Evolutionary conservation across 768 basidiomycete genomes (phyloP).

Genomic region (Pholiota conissans): DNA sequence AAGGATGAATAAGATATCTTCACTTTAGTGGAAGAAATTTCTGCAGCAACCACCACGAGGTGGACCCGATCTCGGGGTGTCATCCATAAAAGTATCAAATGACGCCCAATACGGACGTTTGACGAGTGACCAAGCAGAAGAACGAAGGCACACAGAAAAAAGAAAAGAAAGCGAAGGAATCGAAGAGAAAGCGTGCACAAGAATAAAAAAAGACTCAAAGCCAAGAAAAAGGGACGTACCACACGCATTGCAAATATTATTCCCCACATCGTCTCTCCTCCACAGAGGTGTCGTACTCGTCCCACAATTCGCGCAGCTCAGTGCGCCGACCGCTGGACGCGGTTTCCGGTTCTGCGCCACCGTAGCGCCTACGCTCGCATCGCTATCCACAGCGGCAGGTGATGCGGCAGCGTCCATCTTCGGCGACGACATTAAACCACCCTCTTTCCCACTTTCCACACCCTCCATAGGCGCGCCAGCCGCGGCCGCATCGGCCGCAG

Average conservation of each 20-base stretch:
- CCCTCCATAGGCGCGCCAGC: slow-evolving; percentile 8
- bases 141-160: background rate
- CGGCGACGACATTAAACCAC: background rate
- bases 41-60: slow-evolving; percentile 3
- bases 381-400: slow-evolving; percentile 31
- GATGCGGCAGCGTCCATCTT: slow-evolving; percentile 1
- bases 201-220: slow-evolving; percentile 29
- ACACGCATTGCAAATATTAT: slow-evolving; percentile 94
- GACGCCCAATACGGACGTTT: background rate
- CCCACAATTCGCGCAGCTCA: slow-evolving; percentile 86
- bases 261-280: slow-evolving; percentile 87
- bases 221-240: slow-evolving; percentile 61
- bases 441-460: slow-evolving; percentile 1
- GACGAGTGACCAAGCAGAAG: background rate
- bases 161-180: slow-evolving; percentile 36
- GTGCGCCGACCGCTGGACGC: slow-evolving; percentile 59
- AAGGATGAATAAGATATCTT: background rate
- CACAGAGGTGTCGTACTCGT: slow-evolving; percentile 90
- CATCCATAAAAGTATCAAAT: background rate
- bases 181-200: slow-evolving; percentile 38
- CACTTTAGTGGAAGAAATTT: background rate
- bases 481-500: slow-evolving; percentile 1
- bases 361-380: slow-evolving; percentile 24
- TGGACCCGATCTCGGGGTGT: background rate
- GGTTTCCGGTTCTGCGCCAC: slow-evolving; percentile 31